These are phyloP conservation scores for Gynostemma pentaphyllum DNA, from an alignment of 306 rosid genomes.

Conservation along the genomic window DNA sequence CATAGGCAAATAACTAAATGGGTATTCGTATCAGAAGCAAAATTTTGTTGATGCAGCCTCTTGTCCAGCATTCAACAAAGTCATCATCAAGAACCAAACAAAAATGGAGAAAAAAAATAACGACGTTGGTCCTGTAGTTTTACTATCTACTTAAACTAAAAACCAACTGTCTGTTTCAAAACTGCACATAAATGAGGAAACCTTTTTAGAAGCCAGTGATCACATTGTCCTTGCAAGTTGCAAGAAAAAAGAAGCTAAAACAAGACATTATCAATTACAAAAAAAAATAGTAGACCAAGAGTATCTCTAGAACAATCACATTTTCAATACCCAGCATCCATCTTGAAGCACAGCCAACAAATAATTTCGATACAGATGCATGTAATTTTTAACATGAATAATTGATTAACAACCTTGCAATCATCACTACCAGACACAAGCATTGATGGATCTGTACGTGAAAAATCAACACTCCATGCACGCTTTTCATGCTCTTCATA, in stretches of 20 bases:
- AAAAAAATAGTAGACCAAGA: background rate
- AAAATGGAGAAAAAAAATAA: background rate
- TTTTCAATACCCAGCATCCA: background rate
- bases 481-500: slow-evolving; percentile 99
- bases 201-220: background rate
- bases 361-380: too few relatives aligned
- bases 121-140: too few relatives aligned
- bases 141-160: too few relatives aligned
- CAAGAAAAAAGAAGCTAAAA: background rate
- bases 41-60: background rate
- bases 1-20: background rate
- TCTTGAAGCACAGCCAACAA: background rate
- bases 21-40: background rate
- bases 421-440: slow-evolving; percentile 98
- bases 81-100: background rate
- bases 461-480: slow-evolving; percentile 99
- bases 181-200: background rate
- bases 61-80: background rate
- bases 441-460: slow-evolving; percentile 88
- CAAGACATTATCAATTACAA: background rate
- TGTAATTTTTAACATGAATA: background rate
- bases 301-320: background rate
- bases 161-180: background rate
- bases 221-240: background rate
- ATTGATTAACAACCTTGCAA: slow-evolving; percentile 57